Evolutionary conservation across 2,329 filamentous ascomycete species (phyloP), one percentile per base, ranked within the genome.

Genomic region (Aureobasidium zeae): DNA sequence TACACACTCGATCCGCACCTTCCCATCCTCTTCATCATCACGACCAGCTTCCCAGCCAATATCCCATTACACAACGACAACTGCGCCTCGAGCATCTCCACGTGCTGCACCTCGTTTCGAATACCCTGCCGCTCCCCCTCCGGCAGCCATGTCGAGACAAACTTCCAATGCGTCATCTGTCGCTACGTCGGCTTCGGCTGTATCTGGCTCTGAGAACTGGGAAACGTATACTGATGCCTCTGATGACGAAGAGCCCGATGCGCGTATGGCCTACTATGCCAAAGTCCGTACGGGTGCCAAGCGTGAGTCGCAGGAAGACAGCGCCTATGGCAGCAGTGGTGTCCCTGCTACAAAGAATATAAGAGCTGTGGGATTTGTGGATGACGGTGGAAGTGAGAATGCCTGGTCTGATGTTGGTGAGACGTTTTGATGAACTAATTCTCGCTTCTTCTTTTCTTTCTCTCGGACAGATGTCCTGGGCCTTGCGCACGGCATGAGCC

Each of bases 181-280:
- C 26, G 54, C 60, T 55, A 49, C 60, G 55, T 13, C 57, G 46
- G 35, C 53, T 57, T 51, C 53, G 57, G 13, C 50, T 47, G 10
- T 51, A 53, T 17, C 61, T 56, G 35, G 52, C 50, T 33, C 53
- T 3, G 89, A 96, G 64, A 96, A 96, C 61, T 96, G 89, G 89
- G 89, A 96, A 64, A 94, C 88, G 8, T 96, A 91, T 55, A 88
- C 91, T 54, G 86, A 94, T 46, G 52, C 52, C 37, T 58, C 54
- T 1, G 60, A 61, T 21, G 60, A 63, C 7, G 55, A 60, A 16
- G 83, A 86, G 55, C 71, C 73, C 0, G 87, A 94, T 58, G 76
- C 75, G 0, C 80, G 79, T 3, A 85, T 91, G 48, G 73, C 77
- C 8, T 93, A 94, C 62, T 86, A 86, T 57, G 82, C 84, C 51